Conservation (phyloP, 2,329 filamentous ascomycete species). For the Diaporthe amygdali region DNA sequence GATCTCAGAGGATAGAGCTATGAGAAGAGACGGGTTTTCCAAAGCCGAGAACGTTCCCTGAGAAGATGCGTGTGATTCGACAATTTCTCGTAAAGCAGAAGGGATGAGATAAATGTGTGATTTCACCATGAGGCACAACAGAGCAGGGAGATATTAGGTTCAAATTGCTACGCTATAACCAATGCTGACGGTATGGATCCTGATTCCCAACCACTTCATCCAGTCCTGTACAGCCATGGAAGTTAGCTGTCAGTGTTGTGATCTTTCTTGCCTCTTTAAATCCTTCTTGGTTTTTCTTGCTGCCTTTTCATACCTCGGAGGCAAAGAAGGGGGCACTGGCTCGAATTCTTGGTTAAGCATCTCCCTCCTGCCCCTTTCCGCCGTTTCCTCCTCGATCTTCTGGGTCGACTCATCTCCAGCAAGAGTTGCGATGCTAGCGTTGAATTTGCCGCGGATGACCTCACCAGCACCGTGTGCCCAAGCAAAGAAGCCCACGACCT, state of each 20-base stretch:
- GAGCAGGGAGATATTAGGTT: not conserved
- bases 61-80: not conserved
- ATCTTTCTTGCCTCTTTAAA: not conserved
- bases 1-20: not conserved
- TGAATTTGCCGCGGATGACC: not conserved
- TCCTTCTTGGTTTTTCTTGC: not conserved
- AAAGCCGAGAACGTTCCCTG: no score
- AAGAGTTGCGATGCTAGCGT: not conserved
- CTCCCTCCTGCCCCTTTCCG: not conserved
- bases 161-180: not conserved
- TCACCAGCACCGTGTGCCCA: not conserved
- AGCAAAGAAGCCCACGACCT: not conserved
- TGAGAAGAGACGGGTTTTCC: not conserved
- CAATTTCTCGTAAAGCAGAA: not conserved
- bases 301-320: not conserved
- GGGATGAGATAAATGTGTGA: not conserved
- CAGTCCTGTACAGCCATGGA: not conserved
- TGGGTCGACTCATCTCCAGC: not conserved
- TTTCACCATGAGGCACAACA: not conserved
- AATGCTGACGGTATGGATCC: no score
- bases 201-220: not conserved
- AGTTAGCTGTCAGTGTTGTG: not conserved
- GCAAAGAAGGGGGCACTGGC: not conserved
- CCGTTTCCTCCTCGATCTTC: not conserved
- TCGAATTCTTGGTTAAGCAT: slow-evolving; percentile 1